phyloP scores from a whole-genome alignment of 1,284 basidiomycete species.

The Tilletia indica region DNA sequence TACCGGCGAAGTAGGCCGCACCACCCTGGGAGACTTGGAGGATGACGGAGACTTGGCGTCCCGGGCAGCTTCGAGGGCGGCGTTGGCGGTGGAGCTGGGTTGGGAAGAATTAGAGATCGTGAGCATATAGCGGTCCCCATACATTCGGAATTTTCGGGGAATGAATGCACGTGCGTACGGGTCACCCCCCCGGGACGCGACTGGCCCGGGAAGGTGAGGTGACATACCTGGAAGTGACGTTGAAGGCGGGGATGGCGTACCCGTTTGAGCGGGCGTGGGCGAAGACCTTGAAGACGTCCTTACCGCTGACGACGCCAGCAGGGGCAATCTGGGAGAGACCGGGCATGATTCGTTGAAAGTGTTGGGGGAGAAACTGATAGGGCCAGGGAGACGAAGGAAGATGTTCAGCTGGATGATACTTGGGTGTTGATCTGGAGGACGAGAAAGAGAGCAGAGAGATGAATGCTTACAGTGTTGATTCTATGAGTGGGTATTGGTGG shows the following conservation, averaged over 20 bases:
- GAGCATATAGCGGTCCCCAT: not conserved
- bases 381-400: no score
- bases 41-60: constrained; percentile 95
- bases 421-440: no score
- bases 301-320: constrained; percentile 52
- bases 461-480: no score
- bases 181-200: no score
- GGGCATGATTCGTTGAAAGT: not conserved
- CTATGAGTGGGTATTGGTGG: no score
- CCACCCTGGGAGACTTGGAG: constrained; percentile 96
- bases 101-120: not conserved
- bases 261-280: constrained; percentile 53
- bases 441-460: no score
- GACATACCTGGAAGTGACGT: constrained; percentile 37
- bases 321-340: constrained; percentile 48
- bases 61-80: constrained; percentile 55
- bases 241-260: constrained; percentile 55
- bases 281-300: constrained; percentile 55
- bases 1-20: constrained; percentile 90
- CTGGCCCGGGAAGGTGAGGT: not conserved
- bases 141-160: not conserved
- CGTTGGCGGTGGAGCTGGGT: constrained; percentile 34
- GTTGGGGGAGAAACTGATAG: not conserved
- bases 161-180: not conserved
- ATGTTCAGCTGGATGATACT: no score